Base-by-base conservation (phyloP, 2,329 filamentous ascomycete species). In the Xylariaceae sp. region DNA sequence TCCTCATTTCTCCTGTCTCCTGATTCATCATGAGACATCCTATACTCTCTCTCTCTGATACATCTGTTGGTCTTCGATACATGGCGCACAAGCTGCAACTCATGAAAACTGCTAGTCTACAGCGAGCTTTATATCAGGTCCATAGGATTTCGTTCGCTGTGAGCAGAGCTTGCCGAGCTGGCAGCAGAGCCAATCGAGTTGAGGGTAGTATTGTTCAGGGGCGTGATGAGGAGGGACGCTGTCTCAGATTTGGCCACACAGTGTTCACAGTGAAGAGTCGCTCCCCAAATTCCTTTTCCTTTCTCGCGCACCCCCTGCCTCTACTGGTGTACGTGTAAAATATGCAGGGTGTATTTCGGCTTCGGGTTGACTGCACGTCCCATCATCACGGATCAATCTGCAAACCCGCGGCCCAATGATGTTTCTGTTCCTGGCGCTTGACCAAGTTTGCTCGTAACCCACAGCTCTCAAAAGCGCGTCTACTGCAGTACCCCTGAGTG, bases 371-470 rank as follows among this genome's bases (percentile, higher is more conserved):
- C 52, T 59, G 56, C 60, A 59, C 53, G 61, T 64, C 44, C 61
- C 61, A 60, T 60, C 45, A 58, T 53, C 59, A 51, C 60, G 61
- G 65, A 58, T 59, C 63, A 59, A 47, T 55, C 53, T 66, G 57
- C 40, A 47, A 50, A 56, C 61, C 67, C 65, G 67, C 67, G 65
- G 58, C 28, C 68, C 68, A 70, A 70, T 70, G 33, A 66, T 14
- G 37, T 28, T 19, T 14, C 58, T 62, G 68, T 70, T 66, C 68
- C 68, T 70, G 68, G 56, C 65, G 66, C 68, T 70, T 70, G 47
- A 48, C 65, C 56, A 40, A 48, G 45, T 64, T 53, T 23, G 56
- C 60, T 29, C 48, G 37, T 57, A 63, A 39, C 51, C 56, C 53
- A 24, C 26, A 28, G 33, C 57, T 53, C 51, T 53, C 24, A 36